A percentile compares a stretch with the other conserved stretches of the same genome.
Evolutionary conservation across 1,139 yeast species (phyloP).

Genomic region (Pichia sp.): DNA sequence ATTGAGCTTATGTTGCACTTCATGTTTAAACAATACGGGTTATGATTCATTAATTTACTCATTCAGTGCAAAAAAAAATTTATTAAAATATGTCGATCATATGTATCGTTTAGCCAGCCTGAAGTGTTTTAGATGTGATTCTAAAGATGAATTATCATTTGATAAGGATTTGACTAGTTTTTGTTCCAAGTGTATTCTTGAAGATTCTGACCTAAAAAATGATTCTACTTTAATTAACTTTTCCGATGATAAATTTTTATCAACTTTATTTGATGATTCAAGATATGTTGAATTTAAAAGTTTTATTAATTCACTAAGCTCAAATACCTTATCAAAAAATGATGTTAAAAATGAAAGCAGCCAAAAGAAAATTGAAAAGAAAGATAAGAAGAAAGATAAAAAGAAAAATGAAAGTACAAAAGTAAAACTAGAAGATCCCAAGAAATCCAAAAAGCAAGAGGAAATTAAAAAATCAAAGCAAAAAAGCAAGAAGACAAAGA

Average conservation of each 20-base stretch:
- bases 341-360: neutral
- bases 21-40: conserved; percentile 6
- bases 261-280: conserved; percentile 5
- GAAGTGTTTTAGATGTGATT: conserved; percentile 8
- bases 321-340: neutral
- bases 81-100: conserved; percentile 10
- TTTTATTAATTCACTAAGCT: neutral
- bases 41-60: conserved; percentile 9
- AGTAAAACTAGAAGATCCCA: neutral
- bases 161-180: conserved; percentile 1
- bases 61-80: neutral
- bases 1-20: conserved; percentile 7
- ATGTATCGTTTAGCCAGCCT: conserved; percentile 10
- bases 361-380: neutral
- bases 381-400: neutral
- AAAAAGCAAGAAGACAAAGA: neutral
- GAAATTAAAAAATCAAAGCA: neutral
- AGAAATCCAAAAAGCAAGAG: neutral
- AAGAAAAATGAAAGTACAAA: neutral
- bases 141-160: neutral
- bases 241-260: conserved; percentile 1
- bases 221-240: neutral
- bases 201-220: neutral
- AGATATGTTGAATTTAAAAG: conserved; percentile 1
- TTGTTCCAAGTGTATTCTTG: conserved; percentile 8